These are phyloP conservation scores for Xylona heveae DNA, from an alignment of 495 filamentous ascomycete genomes.

Conservation along the genomic window DNA sequence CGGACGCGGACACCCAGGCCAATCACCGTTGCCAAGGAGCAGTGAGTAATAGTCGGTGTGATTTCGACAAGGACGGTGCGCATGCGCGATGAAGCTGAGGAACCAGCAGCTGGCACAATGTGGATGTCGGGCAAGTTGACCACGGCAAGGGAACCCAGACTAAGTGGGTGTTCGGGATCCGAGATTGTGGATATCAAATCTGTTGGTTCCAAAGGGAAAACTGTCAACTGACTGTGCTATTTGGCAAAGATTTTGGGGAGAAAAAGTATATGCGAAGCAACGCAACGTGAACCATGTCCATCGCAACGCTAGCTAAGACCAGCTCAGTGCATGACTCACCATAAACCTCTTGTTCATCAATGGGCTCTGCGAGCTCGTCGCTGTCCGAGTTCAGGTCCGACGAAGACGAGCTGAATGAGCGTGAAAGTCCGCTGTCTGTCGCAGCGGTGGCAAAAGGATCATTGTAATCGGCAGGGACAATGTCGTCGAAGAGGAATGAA, in stretches of 20 bases:
- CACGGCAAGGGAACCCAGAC: constrained; percentile 77
- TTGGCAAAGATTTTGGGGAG: neutral
- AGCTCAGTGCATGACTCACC: constrained; percentile 33
- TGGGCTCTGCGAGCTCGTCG: constrained; percentile 49
- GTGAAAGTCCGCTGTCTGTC: constrained; percentile 25
- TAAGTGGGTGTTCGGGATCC: constrained; percentile 90
- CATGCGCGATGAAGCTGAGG: constrained; percentile 17
- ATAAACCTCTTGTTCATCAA: constrained; percentile 93
- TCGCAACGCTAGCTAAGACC: neutral
- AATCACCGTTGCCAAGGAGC: constrained; percentile 88
- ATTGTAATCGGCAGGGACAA: constrained; percentile 24
- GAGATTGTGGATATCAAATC: constrained; percentile 87
- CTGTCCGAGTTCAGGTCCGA: constrained; percentile 20
- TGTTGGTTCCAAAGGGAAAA: constrained; percentile 19
- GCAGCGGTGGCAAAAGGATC: constrained; percentile 5
- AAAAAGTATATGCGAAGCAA: too few relatives aligned
- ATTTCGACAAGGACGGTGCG: constrained; percentile 46
- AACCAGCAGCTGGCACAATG: constrained; percentile 41
- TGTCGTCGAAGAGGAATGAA: constrained; percentile 23
- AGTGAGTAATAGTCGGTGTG: constrained; percentile 95
- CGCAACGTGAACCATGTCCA: too few relatives aligned
- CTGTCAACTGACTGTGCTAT: neutral
- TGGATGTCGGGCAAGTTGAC: constrained; percentile 83
- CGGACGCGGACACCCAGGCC: constrained; percentile 82
- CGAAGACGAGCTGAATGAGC: constrained; percentile 12